These are phyloP conservation scores for Syzygium grande DNA, from an alignment of 345 rosid genomes.

Conservation along the genomic window DNA sequence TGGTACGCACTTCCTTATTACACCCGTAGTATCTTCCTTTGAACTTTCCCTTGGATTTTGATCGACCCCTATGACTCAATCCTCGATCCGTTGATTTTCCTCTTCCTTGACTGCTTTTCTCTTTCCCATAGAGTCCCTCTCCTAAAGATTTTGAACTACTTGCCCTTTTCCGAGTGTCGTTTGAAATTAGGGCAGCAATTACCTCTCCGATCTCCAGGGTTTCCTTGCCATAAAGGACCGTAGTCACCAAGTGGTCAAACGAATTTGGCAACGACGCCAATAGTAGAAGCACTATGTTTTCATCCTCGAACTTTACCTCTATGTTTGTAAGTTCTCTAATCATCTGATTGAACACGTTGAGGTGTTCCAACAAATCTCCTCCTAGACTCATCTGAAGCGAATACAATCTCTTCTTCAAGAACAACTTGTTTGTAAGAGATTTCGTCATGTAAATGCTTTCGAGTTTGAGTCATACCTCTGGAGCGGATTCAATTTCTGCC, in stretches of 20 bases:
- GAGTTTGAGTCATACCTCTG: neutral
- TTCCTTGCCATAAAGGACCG: neutral
- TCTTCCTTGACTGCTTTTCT: neutral
- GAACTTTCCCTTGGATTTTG: neutral
- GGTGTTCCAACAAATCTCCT: neutral
- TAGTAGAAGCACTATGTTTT: neutral
- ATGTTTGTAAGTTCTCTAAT: neutral
- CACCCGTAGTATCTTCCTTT: neutral
- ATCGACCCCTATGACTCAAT: neutral
- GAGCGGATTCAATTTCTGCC: neutral
- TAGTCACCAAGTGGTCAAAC: neutral
- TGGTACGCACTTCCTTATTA: neutral
- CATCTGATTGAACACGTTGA: neutral
- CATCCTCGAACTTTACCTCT: neutral
- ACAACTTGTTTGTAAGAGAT: neutral
- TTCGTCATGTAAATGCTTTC: neutral
- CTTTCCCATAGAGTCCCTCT: neutral
- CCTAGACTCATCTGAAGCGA: neutral
- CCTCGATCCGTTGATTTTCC: neutral
- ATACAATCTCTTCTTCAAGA: neutral
- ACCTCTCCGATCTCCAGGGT: neutral
- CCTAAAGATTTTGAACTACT: neutral
- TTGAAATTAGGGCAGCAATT: rapidly evolving
- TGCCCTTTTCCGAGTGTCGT: neutral
- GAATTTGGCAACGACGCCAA: rapidly evolving